Conservation (phyloP, 2,329 filamentous ascomycete genomes). For the Arthrobotrys iridis region DNA sequence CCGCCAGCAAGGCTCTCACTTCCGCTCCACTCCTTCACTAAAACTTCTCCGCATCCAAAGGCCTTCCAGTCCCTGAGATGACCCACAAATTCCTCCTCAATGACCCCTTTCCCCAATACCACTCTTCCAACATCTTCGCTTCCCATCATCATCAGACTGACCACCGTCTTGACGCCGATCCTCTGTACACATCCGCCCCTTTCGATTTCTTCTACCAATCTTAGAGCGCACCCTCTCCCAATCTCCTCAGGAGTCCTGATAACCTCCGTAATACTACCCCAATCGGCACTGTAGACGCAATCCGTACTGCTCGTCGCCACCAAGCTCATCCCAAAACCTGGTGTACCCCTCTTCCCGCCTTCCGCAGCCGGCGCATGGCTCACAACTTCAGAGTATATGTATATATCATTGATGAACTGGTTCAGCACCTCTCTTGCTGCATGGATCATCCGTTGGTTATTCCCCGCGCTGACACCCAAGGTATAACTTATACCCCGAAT, state of each 20-base stretch:
- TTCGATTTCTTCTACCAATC: conserved; percentile 83
- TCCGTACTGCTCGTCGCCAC: conserved; percentile 88
- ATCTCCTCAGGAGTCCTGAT: conserved; percentile 89
- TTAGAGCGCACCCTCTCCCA: conserved; percentile 85
- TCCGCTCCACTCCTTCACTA: conserved; percentile 71
- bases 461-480: conserved; percentile 88
- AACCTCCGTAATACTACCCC: conserved; percentile 74
- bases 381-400: conserved; percentile 78
- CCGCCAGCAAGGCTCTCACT: conserved; percentile 69
- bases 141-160: conserved; percentile 97
- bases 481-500: conserved; percentile 94
- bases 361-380: conserved; percentile 43
- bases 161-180: conserved; percentile 76
- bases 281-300: conserved; percentile 88
- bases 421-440: conserved; percentile 88
- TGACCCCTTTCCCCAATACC: conserved; percentile 79
- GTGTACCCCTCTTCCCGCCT: conserved; percentile 72
- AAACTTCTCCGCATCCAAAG: conserved; percentile 80
- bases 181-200: conserved; percentile 82
- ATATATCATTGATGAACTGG: conserved; percentile 83
- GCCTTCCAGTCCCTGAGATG: conserved; percentile 83
- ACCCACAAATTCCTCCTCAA: conserved; percentile 82
- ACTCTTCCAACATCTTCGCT: conserved; percentile 92
- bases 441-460: conserved; percentile 96
- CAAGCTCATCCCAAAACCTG: conserved; percentile 89